Conservation (phyloP, 2,329 filamentous ascomycete genomes). For the Sporothrix variecibatus region DNA sequence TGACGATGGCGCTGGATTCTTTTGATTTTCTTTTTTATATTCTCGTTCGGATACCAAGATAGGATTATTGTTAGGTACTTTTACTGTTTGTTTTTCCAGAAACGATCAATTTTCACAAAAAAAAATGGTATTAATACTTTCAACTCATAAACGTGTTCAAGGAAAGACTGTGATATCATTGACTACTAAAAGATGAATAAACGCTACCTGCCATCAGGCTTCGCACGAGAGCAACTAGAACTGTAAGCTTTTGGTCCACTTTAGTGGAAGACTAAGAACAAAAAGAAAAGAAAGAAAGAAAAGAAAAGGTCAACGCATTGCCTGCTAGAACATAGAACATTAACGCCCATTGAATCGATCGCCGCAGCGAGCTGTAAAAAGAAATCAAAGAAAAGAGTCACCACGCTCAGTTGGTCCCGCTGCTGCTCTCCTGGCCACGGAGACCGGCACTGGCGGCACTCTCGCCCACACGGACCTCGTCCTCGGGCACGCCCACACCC, state of each 20-base stretch:
- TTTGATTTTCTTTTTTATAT: not conserved
- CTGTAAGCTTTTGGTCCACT: not conserved
- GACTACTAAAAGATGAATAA: not conserved
- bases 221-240: not conserved
- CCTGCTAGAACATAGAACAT: not conserved
- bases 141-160: not conserved
- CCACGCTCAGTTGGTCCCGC: not conserved
- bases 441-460: conserved; percentile 57
- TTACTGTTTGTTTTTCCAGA: not conserved
- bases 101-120: not conserved
- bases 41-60: not conserved
- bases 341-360: not conserved
- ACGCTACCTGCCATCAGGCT: not conserved
- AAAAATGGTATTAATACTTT: not conserved
- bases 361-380: not conserved
- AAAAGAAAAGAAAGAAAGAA: not conserved
- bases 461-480: conserved; percentile 62
- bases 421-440: conserved; percentile 24
- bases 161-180: not conserved
- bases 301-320: not conserved
- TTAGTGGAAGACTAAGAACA: not conserved
- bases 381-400: not conserved
- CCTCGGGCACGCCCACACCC: conserved; percentile 59
- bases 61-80: not conserved
- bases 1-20: not conserved